Base-by-base conservation (phyloP, 345 rosid genomes). In the Pistacia integerrima region DNA sequence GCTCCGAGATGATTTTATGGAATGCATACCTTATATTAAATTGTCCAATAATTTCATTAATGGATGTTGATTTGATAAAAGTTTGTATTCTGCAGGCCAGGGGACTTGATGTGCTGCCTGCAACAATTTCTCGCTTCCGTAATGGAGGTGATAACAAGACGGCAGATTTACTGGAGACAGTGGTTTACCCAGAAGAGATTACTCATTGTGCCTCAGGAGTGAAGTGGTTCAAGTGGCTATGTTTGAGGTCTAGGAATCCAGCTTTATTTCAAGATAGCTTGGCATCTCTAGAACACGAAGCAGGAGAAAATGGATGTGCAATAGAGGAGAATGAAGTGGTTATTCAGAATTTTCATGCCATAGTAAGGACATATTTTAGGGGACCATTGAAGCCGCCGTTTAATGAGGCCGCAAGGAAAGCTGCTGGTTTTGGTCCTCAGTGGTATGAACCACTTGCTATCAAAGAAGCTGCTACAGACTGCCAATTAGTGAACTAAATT, bases 361-460 rank as follows among this genome's bases (percentile, higher is more conserved):
- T 83, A 25, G 97, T 93, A 18, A 88, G 89, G 76, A 86, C 80
- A 63, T 84, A 91, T 86, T 94, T 94, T 78, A 89, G 97, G 79
- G 99, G 98, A 33, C 97, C 96, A n/a, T 78, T 93, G 84, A 95
- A 95, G 84, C 99, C 96, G 2, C 97, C 98, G n/a, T 93, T 93
- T 63, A 93, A 95, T 25, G 93, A 82, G 38, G 85, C 85, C 76
- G 98, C 98, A n/a, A 91, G 98, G 76, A 87, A 87, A 80, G 91
- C 98, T 79, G 98, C 99, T 20, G 98, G 98, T 5, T 95, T 95
- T 78, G 97, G 90, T 41, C 91, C 91, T 83, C 87, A 74, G 22
- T 93, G 98, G 98, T 93, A 91, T 65, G 94, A 91, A 77, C 97
- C 99, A 46, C 98, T 94, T 52, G 92, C 97, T 18, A 67, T 80